Conservation (phyloP, 1,139 yeast genomes). For the Saccharomycopsis hybrid region DNA sequence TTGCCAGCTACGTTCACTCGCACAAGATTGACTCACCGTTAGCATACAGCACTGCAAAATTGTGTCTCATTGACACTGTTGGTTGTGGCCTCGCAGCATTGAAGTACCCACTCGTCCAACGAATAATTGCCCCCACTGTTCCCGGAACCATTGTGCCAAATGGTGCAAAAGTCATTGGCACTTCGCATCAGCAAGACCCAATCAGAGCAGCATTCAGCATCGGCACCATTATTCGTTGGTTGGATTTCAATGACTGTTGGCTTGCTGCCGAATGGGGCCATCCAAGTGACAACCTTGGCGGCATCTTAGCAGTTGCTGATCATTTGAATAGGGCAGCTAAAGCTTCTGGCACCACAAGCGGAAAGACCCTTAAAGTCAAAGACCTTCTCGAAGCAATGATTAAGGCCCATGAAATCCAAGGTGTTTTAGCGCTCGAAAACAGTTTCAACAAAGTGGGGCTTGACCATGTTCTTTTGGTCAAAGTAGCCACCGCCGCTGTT, state of each 20-base stretch:
- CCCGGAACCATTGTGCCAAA: constrained; percentile 49
- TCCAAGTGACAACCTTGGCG: constrained; percentile 55
- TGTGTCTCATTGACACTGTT: constrained; percentile 48
- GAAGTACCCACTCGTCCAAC: constrained; percentile 43
- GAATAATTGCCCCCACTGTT: constrained; percentile 46
- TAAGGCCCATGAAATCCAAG: constrained; percentile 59
- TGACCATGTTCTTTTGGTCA: constrained; percentile 52
- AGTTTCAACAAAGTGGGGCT: constrained; percentile 53
- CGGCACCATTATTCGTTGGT: constrained; percentile 52
- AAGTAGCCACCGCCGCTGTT: constrained; percentile 59
- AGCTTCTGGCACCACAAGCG: constrained; percentile 35
- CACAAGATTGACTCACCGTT: constrained; percentile 39
- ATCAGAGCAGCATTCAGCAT: constrained; percentile 51
- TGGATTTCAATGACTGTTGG: constrained; percentile 59
- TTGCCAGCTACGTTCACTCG: constrained; percentile 45
- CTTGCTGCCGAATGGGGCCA: constrained; percentile 64
- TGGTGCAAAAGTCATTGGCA: constrained; percentile 50
- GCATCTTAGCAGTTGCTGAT: constrained; percentile 52
- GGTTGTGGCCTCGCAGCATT: constrained; percentile 60
- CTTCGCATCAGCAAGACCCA: constrained; percentile 45
- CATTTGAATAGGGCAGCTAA: constrained; percentile 43
- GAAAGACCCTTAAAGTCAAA: constrained; percentile 37
- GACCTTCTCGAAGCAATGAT: constrained; percentile 51
- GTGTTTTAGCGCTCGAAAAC: constrained; percentile 49
- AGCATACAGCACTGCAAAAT: constrained; percentile 47